Evolutionary conservation across 1,284 basidiomycete genomes (phyloP).

Genomic region (Ustilago xerochloae): DNA sequence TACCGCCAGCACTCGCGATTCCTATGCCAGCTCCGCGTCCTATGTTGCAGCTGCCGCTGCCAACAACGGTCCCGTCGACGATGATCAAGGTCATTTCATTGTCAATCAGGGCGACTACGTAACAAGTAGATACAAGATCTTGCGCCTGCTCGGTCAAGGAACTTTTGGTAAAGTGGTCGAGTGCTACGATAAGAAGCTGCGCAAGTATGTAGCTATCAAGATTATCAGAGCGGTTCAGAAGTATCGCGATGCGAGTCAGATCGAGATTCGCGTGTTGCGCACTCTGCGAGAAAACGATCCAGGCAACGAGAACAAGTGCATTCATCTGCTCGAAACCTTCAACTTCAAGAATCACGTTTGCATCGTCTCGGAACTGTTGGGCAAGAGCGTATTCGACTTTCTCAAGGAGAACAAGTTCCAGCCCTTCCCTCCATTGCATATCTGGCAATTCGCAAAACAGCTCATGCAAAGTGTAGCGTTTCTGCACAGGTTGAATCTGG

Average conservation of each 20-base stretch:
- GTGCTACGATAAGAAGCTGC: slow-evolving; percentile 79
- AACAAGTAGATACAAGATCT: slow-evolving; percentile 73
- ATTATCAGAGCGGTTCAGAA: slow-evolving; percentile 77
- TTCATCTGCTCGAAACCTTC: slow-evolving; percentile 93
- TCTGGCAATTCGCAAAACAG: slow-evolving; percentile 93
- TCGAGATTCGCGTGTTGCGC: slow-evolving; percentile 94
- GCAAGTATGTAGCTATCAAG: slow-evolving; percentile 91
- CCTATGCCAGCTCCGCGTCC: slow-evolving; percentile 47
- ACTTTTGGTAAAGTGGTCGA: slow-evolving; percentile 99
- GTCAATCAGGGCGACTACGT: slow-evolving; percentile 66
- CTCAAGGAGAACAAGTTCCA: slow-evolving; percentile 97
- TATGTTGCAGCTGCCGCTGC: slow-evolving; percentile 40
- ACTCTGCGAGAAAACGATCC: slow-evolving; percentile 91
- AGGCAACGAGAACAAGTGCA: slow-evolving; percentile 92
- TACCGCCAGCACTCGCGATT: slow-evolving; percentile 42
- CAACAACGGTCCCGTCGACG: slow-evolving; percentile 60
- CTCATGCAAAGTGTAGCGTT: slow-evolving; percentile 93
- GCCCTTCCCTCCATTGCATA: slow-evolving; percentile 94
- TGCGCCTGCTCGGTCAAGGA: slow-evolving; percentile 90
- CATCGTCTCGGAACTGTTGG: slow-evolving; percentile 93
- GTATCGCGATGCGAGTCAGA: slow-evolving; percentile 95
- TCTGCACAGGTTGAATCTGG: slow-evolving; percentile 87
- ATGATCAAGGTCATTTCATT: slow-evolving; percentile 70
- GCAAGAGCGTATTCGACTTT: slow-evolving; percentile 99
- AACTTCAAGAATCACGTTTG: slow-evolving; percentile 98